Percentiles rank a stretch among this genome's conserved stretches.
phyloP scores from a whole-genome alignment of 805 yeast genomes.

The Torulaspora maleeae region DNA sequence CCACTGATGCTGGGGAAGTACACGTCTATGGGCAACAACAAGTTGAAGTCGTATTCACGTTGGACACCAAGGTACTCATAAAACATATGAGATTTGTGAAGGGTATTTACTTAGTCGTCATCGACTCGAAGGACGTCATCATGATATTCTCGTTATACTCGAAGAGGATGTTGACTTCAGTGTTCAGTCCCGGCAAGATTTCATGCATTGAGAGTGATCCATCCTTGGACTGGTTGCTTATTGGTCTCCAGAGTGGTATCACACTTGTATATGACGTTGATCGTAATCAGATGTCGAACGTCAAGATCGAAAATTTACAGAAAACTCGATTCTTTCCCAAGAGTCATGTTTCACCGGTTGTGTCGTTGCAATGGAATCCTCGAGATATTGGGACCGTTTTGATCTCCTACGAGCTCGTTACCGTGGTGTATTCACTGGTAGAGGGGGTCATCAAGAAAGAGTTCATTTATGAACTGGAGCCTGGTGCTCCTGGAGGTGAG shows the following conservation, averaged over 20 bases:
- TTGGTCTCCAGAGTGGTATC: conserved; percentile 77
- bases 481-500: conserved; percentile 71
- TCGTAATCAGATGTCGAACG: conserved; percentile 60
- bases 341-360: conserved; percentile 58
- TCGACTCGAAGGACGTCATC: conserved; percentile 57
- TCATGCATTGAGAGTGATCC: conserved; percentile 77
- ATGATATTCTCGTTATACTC: conserved; percentile 66
- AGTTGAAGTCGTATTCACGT: conserved; percentile 62
- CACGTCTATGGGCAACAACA: conserved; percentile 81
- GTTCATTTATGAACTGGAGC: conserved; percentile 58
- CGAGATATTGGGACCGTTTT: conserved; percentile 78
- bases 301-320: conserved; percentile 68
- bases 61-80: conserved; percentile 49
- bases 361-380: conserved; percentile 75
- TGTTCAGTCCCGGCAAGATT: conserved; percentile 61
- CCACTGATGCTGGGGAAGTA: conserved; percentile 64
- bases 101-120: conserved; percentile 74
- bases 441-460: conserved; percentile 52
- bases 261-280: conserved; percentile 76
- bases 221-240: conserved; percentile 74
- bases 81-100: conserved; percentile 61
- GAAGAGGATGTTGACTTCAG: conserved; percentile 54
- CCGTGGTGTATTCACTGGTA: conserved; percentile 63
- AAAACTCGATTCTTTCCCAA: conserved; percentile 50
- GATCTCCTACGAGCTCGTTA: conserved; percentile 65